Percentiles rank a stretch among this genome's conserved stretches.
Evolutionary conservation across 345 rosid species (phyloP).

Genomic region (Aquilaria malaccensis): DNA sequence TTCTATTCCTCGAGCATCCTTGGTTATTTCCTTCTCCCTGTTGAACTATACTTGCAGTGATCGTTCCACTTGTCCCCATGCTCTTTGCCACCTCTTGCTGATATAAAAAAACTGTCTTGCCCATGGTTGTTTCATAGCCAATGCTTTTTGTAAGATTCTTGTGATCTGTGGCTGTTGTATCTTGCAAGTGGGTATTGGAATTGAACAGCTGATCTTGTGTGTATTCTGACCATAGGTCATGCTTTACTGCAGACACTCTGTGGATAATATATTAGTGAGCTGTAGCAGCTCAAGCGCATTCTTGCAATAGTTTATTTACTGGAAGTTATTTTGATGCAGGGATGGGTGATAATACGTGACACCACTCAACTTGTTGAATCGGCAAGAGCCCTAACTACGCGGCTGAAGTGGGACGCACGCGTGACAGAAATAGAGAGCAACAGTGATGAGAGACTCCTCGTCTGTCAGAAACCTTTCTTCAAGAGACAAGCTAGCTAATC

Average conservation of each 20-base stretch:
- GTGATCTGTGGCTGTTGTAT: neutral
- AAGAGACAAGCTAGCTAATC: conserved; percentile 52
- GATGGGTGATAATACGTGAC: conserved; percentile 93
- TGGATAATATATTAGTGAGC: too few relatives aligned
- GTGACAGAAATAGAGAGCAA: conserved; percentile 73
- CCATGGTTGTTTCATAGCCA: too few relatives aligned
- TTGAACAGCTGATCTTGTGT: too few relatives aligned
- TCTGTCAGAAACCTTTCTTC: conserved; percentile 90
- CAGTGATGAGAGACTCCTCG: conserved; percentile 84
- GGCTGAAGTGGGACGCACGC: conserved; percentile 95
- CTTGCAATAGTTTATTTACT: neutral
- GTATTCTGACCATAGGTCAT: too few relatives aligned
- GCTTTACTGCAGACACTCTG: too few relatives aligned
- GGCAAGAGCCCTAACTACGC: conserved; percentile 59
- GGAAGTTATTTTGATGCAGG: conserved; percentile 38
- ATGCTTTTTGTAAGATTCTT: neutral
- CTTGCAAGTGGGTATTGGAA: too few relatives aligned
- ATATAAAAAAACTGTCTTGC: too few relatives aligned
- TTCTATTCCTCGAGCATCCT: too few relatives aligned
- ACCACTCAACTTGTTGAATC: conserved; percentile 58
- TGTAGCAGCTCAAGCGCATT: neutral
- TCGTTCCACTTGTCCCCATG: too few relatives aligned
- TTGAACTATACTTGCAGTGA: too few relatives aligned
- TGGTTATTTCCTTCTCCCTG: too few relatives aligned
- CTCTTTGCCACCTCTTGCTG: too few relatives aligned